A percentile compares a stretch with the other conserved stretches of the same genome.
Evolutionary conservation across 2,329 filamentous ascomycete species (phyloP).

Genomic region (Cercospora beticola): DNA sequence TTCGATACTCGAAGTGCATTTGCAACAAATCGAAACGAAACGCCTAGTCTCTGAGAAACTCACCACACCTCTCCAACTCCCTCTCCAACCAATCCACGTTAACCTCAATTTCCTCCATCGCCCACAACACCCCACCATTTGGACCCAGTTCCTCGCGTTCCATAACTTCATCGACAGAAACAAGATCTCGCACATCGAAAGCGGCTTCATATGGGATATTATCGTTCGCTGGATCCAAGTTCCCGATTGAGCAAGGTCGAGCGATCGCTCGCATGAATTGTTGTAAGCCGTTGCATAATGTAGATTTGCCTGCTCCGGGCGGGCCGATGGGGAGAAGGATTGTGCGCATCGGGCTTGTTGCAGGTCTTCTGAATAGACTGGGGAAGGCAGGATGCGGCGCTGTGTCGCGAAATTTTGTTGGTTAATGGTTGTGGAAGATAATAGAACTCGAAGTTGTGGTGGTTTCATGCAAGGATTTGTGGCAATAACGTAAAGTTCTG

Average conservation of each 20-base stretch:
- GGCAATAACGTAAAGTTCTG: constrained; percentile 1
- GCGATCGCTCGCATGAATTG: constrained; percentile 97
- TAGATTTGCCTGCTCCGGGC: constrained; percentile 93
- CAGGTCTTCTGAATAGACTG: no score
- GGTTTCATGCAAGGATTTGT: constrained; percentile 1
- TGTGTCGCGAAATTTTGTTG: background rate
- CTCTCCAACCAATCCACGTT: constrained; percentile 91
- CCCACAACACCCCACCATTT: constrained; percentile 89
- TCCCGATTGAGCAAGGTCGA: constrained; percentile 90
- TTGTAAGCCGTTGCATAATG: constrained; percentile 98
- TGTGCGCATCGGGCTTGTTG: constrained; percentile 22
- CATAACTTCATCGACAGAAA: constrained; percentile 95
- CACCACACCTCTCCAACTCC: constrained; percentile 63
- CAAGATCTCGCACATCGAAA: constrained; percentile 82
- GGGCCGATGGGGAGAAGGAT: constrained; percentile 59
- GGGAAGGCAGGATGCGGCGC: background rate
- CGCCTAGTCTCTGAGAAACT: background rate
- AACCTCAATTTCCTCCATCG: constrained; percentile 89
- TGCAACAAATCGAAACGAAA: no score
- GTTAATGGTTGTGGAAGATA: background rate
- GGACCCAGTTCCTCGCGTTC: constrained; percentile 83
- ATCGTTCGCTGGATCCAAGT: constrained; percentile 96
- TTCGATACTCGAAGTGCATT: no score
- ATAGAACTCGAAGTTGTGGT: background rate
- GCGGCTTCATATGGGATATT: constrained; percentile 84